phyloP scores from a whole-genome alignment of 2,329 filamentous ascomycete genomes.

The Talaromyces atroroseus region DNA sequence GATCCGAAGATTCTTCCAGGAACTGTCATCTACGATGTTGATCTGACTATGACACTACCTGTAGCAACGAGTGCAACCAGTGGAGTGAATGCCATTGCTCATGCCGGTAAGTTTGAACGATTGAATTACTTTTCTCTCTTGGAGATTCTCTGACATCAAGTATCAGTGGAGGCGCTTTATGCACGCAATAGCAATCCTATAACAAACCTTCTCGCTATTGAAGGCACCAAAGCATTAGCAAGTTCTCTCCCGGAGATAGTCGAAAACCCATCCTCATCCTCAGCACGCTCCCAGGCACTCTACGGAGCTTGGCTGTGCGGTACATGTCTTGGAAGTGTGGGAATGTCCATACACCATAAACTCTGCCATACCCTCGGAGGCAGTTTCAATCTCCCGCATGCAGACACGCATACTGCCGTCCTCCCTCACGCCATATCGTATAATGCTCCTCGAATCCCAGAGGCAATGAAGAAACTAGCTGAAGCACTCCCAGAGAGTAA shows the following conservation, averaged over 20 bases:
- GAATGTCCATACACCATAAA: constrained; percentile 64
- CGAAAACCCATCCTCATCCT: constrained; percentile 37
- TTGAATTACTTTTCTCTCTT: not conserved
- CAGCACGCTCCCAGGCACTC: constrained; percentile 49
- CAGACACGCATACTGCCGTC: constrained; percentile 60
- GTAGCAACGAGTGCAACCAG: constrained; percentile 50
- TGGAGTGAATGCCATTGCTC: constrained; percentile 62
- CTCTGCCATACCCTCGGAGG: constrained; percentile 62
- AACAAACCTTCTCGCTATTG: constrained; percentile 52
- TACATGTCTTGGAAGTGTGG: constrained; percentile 53
- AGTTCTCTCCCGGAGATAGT: constrained; percentile 50
- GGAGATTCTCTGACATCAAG: not conserved
- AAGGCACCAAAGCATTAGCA: constrained; percentile 53
- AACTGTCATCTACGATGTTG: constrained; percentile 60
- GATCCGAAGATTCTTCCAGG: constrained; percentile 57
- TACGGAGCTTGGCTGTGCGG: constrained; percentile 64
- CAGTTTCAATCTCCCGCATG: constrained; percentile 59
- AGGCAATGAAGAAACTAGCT: constrained; percentile 50
- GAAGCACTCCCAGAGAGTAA: constrained; percentile 51
- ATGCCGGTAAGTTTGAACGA: constrained; percentile 42
- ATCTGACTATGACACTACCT: constrained; percentile 57
- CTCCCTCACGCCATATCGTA: constrained; percentile 60
- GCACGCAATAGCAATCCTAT: constrained; percentile 58
- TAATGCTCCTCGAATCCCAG: constrained; percentile 52
- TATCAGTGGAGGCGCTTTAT: constrained; percentile 56